Percentiles rank a stretch among this genome's conserved stretches.
These are phyloP conservation scores for Cynanchum wilfordii DNA, from an alignment of 257 asterid genomes.

Conservation along the genomic window DNA sequence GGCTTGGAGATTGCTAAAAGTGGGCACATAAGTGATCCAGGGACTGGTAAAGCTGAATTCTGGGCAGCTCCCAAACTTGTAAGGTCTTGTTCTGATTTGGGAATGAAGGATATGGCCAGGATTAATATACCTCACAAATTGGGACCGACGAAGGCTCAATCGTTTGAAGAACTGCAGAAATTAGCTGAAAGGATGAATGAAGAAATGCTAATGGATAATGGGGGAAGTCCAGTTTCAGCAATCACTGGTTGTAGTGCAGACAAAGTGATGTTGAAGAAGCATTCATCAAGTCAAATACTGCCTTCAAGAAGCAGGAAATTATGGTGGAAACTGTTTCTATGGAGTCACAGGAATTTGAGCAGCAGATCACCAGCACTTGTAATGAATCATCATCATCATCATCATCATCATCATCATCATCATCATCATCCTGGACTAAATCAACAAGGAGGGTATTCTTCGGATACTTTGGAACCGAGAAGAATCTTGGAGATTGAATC, in stretches of 20 bases:
- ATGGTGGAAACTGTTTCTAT: conserved; percentile 74
- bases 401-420: conserved; percentile 13
- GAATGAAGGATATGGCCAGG: conserved; percentile 27
- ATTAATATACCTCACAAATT: conserved; percentile 26
- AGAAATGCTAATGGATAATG: conserved; percentile 17
- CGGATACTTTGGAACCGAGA: conserved; percentile 63
- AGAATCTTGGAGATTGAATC: conserved; percentile 15
- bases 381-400: background rate
- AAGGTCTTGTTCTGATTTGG: conserved; percentile 65
- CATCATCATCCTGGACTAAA: conserved; percentile 19
- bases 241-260: conserved; percentile 55
- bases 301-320: conserved; percentile 68
- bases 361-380: conserved; percentile 29
- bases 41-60: conserved; percentile 32
- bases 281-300: conserved; percentile 68
- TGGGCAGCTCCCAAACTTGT: conserved; percentile 46
- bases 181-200: conserved; percentile 29
- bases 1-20: conserved; percentile 25
- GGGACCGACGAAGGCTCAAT: conserved; percentile 33
- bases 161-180: conserved; percentile 50
- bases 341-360: conserved; percentile 69
- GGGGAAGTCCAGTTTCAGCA: conserved; percentile 43
- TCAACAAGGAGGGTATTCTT: conserved; percentile 72
- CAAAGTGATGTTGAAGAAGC: conserved; percentile 68
- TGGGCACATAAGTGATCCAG: conserved; percentile 71